Conservation (phyloP, 2,329 filamentous ascomycete species). For the Pseudogymnoascus sp. region DNA sequence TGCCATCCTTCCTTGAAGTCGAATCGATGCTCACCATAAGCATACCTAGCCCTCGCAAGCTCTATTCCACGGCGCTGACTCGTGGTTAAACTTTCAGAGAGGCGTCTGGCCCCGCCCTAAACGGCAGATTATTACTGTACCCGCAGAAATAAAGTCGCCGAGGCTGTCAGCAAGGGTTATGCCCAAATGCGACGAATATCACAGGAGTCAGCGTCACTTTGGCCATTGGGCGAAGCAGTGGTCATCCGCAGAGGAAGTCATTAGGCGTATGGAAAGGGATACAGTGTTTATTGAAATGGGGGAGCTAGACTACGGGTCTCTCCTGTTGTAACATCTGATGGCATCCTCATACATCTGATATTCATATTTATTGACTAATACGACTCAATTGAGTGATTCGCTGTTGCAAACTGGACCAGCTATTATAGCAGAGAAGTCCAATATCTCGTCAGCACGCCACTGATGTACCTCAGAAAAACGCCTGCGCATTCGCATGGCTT, state of each 20-base stretch:
- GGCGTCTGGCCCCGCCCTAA: background rate
- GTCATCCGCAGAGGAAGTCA: background rate
- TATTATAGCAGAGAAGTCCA: background rate
- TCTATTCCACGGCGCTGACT: background rate
- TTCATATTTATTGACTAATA: background rate
- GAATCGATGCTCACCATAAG: too few species aligned
- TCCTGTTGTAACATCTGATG: background rate
- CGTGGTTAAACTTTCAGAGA: background rate
- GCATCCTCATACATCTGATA: background rate
- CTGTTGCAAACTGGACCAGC: background rate
- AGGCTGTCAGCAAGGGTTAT: background rate
- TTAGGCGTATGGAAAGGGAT: background rate
- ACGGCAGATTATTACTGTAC: background rate
- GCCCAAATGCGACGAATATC: background rate
- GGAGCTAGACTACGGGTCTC: background rate
- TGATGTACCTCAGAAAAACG: conserved; percentile 28
- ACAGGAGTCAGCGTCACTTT: background rate
- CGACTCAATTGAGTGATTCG: background rate
- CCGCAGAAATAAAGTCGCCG: background rate
- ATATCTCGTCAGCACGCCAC: background rate
- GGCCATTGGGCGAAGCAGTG: background rate
- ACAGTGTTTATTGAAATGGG: background rate
- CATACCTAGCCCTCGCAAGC: too few species aligned
- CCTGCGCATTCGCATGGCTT: conserved; percentile 43
- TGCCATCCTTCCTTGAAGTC: too few species aligned